Evolutionary conservation across 208 protist genomes (phyloP).

Genomic region (Angomonas desouzai): DNA sequence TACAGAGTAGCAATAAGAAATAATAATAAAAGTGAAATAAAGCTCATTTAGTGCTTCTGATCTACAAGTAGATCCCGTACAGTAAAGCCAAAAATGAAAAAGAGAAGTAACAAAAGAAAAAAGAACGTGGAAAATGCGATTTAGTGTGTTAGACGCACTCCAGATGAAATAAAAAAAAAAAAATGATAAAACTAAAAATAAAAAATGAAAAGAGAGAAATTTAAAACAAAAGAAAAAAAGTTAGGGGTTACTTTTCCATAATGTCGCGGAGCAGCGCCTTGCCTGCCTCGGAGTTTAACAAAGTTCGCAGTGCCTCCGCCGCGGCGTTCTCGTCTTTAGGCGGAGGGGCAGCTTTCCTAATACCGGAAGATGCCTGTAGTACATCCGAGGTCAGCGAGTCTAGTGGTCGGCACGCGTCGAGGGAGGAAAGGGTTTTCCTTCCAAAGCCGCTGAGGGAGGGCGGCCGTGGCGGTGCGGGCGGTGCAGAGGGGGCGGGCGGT

Average conservation of each 20-base stretch:
- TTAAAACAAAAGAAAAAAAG: slow-evolving; percentile 14
- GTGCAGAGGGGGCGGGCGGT: neutral
- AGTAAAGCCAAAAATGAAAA: slow-evolving; percentile 4
- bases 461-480: neutral
- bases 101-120: neutral
- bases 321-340: neutral
- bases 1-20: no score
- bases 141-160: slow-evolving; percentile 6
- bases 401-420: neutral
- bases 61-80: no score
- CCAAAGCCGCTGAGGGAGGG: neutral
- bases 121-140: neutral
- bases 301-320: neutral
- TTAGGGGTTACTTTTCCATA: neutral
- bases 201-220: slow-evolving; percentile 17
- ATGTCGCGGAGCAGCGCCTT: slow-evolving; percentile 4
- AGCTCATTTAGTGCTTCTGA: no score
- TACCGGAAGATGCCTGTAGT: neutral
- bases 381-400: neutral
- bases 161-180: slow-evolving; percentile 13
- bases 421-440: neutral
- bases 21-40: no score
- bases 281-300: neutral
- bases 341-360: neutral
- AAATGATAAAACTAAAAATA: slow-evolving; percentile 8